A percentile compares a stretch with the other conserved stretches of the same genome.
Evolutionary conservation across 192 early-diverging fungal genomes (phyloP).

Genomic region (Coemansia sp.): DNA sequence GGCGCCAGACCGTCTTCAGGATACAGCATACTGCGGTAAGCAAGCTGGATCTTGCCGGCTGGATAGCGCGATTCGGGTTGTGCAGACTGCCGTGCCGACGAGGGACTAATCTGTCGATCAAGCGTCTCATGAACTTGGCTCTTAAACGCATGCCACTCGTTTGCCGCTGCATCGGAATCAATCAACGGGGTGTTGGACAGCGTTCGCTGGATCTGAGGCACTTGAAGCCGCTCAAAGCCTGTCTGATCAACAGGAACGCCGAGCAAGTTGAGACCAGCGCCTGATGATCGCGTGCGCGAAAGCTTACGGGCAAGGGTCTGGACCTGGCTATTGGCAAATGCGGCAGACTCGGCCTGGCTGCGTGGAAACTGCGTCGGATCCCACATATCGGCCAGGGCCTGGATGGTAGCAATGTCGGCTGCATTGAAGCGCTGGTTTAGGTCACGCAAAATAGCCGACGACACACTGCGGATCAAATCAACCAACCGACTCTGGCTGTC

Average conservation of each 20-base stretch:
- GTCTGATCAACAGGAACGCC: not conserved
- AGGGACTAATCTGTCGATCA: not conserved
- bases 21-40: constrained; percentile 30
- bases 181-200: constrained; percentile 14
- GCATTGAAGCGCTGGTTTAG: constrained; percentile 37
- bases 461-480: constrained; percentile 47
- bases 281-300: not conserved
- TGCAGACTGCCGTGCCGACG: not conserved
- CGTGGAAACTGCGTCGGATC: constrained; percentile 40
- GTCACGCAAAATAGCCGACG: constrained; percentile 41
- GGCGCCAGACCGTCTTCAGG: constrained; percentile 23
- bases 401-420: constrained; percentile 27
- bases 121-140: constrained; percentile 12
- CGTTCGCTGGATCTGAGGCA: not conserved
- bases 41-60: constrained; percentile 29
- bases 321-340: constrained; percentile 19
- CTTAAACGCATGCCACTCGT: constrained; percentile 42
- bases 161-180: constrained; percentile 4
- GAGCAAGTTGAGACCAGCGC: constrained; percentile 1
- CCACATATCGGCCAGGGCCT: constrained; percentile 49
- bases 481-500: constrained; percentile 32
- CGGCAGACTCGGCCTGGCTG: not conserved
- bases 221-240: not conserved
- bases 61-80: constrained; percentile 6
- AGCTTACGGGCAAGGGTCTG: constrained; percentile 14